phyloP scores from a whole-genome alignment of 352 stramenopile genomes.

The Phytophthora vignae region DNA sequence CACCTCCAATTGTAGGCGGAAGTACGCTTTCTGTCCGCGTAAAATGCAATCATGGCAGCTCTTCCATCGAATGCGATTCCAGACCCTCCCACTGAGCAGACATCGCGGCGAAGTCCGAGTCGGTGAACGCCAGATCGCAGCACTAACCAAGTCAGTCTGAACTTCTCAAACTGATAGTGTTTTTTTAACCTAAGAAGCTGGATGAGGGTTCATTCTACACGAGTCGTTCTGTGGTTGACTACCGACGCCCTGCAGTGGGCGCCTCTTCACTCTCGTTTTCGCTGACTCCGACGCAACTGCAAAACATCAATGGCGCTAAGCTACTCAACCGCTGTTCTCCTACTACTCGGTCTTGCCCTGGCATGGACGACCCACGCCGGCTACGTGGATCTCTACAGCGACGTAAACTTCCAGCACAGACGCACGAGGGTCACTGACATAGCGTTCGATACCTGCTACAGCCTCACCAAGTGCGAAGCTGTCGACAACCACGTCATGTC shows the following conservation, averaged over 20 bases:
- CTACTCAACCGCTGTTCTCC: not conserved
- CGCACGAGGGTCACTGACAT: not conserved
- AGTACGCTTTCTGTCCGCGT: not conserved
- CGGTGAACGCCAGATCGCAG: not conserved
- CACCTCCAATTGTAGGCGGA: not conserved
- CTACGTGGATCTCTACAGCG: conserved; percentile 2
- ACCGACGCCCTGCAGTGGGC: no score
- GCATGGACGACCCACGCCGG: not conserved
- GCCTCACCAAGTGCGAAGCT: not conserved
- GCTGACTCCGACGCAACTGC: not conserved
- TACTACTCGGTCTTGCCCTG: not conserved
- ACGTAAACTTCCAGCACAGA: not conserved
- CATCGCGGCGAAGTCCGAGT: not conserved
- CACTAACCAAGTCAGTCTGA: not conserved
- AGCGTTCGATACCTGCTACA: not conserved
- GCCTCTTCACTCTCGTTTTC: not conserved
- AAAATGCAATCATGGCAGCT: not conserved
- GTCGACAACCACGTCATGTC: not conserved
- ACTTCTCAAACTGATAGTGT: no score
- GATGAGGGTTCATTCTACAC: no score
- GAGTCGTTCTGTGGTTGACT: no score
- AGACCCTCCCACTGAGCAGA: not conserved
- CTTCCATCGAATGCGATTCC: not conserved
- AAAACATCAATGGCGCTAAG: not conserved
- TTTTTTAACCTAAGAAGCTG: no score